Base-by-base conservation (phyloP, 352 stramenopile genomes). In the Phytophthora pisi region DNA sequence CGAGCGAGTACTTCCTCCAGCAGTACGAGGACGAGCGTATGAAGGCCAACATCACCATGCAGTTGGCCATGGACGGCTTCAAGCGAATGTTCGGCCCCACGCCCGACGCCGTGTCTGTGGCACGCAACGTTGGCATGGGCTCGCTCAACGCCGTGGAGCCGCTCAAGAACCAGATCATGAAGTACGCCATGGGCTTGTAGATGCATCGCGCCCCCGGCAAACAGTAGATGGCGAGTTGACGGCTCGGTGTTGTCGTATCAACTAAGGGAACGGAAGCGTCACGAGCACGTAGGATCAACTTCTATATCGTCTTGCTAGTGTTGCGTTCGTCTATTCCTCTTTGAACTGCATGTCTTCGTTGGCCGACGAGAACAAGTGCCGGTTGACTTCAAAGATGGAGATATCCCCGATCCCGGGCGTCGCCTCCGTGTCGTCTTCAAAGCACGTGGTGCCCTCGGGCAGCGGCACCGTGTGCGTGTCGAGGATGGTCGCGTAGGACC, bases 101-200 rank as follows among this genome's bases (percentile, higher is more conserved):
- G 3, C 85, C 88, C 0, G 84, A 93, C 52, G 80, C 85, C 0
- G 70, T 95, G 15, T 81, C 79, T 40, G 82, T 92, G 51, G 88
- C 86, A 52, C 83, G 89, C 53, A 95, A 93, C 78, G 78, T 96
- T 45, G 89, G 89, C 66, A 96, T 97, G 87, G 81, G 82, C 61
- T 82, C 86, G 53, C 77, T 97, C 60, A 96, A 97, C 70, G 85
- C 88, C 36, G 81, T 93, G 42, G 84, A 93, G 66, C 87, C 88
- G 51, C 78, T 97, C 57, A 97, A 97, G 88, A 82, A 93, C 74
- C 80, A 95, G 74, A 94, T 96, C 75, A 93, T 95, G 83, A 84
- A 85, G 68, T 96, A 96, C 71, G 88, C 88, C 10, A 96, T 95
- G 86, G 88, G 88, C 34, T 68, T 96, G 70, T 95, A 91, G 50